phyloP scores from a whole-genome alignment of 768 basidiomycete species.

The Tephrocybe sp. region DNA sequence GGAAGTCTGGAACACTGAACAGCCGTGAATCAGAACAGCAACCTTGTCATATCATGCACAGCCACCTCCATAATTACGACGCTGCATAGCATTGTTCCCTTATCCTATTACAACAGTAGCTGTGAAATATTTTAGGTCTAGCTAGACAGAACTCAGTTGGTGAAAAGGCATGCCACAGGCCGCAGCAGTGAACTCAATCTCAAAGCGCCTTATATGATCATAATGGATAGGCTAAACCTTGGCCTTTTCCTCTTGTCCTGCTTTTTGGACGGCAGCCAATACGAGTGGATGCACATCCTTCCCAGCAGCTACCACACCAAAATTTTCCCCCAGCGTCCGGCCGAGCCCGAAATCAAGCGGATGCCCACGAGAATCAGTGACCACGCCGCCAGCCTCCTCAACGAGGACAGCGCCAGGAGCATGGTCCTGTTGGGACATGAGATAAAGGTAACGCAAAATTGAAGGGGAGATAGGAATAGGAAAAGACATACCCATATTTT shows the following conservation, averaged over 20 bases:
- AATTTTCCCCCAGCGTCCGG: slow-evolving; percentile 81
- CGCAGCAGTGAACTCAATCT: too few species aligned
- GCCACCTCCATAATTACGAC: background rate
- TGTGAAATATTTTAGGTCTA: too few species aligned
- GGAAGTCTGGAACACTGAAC: background rate
- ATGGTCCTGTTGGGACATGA: slow-evolving; percentile 64
- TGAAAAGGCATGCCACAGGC: too few species aligned
- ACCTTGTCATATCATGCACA: too few species aligned
- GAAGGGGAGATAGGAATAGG: background rate
- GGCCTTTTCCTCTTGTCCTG: slow-evolving; percentile 34
- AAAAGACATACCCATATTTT: slow-evolving; percentile 85
- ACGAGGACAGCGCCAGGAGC: slow-evolving; percentile 85
- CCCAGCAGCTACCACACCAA: slow-evolving; percentile 83
- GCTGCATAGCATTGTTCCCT: background rate
- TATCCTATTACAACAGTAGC: too few species aligned
- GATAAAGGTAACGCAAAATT: background rate
- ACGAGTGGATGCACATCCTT: slow-evolving; percentile 69
- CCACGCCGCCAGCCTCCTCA: slow-evolving; percentile 86
- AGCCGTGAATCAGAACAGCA: too few species aligned
- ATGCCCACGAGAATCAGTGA: slow-evolving; percentile 80
- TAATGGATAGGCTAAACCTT: slow-evolving; percentile 21
- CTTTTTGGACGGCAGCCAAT: slow-evolving; percentile 72
- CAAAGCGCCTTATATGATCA: background rate
- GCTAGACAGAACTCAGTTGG: too few species aligned
- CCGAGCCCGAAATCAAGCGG: slow-evolving; percentile 86